Percentiles rank a stretch among this genome's conserved stretches.
Conservation (phyloP, 805 yeast species). For the Zygotorulaspora florentina region DNA sequence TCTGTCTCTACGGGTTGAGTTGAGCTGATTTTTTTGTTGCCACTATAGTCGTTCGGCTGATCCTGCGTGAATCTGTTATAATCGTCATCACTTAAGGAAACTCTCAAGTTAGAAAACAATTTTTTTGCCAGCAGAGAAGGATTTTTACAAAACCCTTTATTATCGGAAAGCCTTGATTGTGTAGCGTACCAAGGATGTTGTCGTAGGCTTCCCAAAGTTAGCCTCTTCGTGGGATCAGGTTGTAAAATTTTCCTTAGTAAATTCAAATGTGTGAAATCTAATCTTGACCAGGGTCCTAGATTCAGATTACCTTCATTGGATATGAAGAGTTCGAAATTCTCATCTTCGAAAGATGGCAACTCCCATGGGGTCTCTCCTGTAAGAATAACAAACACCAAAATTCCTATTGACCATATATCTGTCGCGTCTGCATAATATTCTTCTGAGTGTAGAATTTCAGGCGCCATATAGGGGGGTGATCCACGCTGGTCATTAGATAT, state of each 20-base stretch:
- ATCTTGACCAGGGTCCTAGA: constrained; percentile 51
- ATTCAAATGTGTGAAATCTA: constrained; percentile 48
- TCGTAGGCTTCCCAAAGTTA: constrained; percentile 39
- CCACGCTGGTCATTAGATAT: constrained; percentile 56
- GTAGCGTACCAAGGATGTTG: constrained; percentile 54
- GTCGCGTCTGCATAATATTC: constrained; percentile 53
- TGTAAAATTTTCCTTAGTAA: constrained; percentile 50
- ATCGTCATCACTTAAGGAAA: constrained; percentile 50
- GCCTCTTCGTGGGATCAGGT: constrained; percentile 45
- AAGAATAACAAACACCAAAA: constrained; percentile 55
- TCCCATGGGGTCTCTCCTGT: constrained; percentile 74
- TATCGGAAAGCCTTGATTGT: constrained; percentile 41
- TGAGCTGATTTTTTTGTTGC: constrained; percentile 17
- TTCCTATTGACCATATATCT: constrained; percentile 70
- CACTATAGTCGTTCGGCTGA: neutral
- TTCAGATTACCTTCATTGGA: constrained; percentile 44
- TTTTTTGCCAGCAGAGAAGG: constrained; percentile 48
- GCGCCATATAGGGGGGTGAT: constrained; percentile 76
- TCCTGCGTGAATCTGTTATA: constrained; percentile 31
- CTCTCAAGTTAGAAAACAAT: constrained; percentile 48
- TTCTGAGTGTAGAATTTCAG: constrained; percentile 48
- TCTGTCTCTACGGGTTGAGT: constrained; percentile 46
- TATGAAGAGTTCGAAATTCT: constrained; percentile 42
- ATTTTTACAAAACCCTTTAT: constrained; percentile 50
- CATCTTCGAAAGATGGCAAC: constrained; percentile 51